A percentile compares a stretch with the other conserved stretches of the same genome.
These are phyloP conservation scores for Rutidosis leptorrhynchoides DNA, from an alignment of 129 eudicot genomes.

Conservation along the genomic window DNA sequence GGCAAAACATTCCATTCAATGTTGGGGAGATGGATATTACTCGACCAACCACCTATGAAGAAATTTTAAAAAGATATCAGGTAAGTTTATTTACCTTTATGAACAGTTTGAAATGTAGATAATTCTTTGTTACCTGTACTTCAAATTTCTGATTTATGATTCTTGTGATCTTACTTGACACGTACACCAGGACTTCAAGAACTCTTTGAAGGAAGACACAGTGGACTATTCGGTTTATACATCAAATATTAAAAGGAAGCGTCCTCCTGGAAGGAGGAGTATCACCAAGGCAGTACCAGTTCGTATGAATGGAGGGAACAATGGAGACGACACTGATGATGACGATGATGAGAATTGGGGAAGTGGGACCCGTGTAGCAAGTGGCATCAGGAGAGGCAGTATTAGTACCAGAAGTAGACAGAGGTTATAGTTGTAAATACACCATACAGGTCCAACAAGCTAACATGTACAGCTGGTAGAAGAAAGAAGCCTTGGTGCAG, in stretches of 20 bases:
- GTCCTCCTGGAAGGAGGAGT: constrained; percentile 69
- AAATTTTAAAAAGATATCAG: constrained; percentile 80
- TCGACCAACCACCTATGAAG: constrained; percentile 61
- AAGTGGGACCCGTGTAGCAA: constrained; percentile 35
- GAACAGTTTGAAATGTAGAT: constrained; percentile 15
- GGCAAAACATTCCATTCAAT: constrained; percentile 72
- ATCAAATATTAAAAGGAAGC: constrained; percentile 81
- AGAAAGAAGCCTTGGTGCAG: constrained; percentile 29
- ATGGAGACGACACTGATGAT: constrained; percentile 47
- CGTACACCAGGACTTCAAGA: constrained; percentile 70
- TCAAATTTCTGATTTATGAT: neutral
- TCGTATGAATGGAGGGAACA: constrained; percentile 39
- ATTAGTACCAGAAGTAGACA: constrained; percentile 58
- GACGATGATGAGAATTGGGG: constrained; percentile 56
- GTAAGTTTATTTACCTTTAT: constrained; percentile 28
- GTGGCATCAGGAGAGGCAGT: constrained; percentile 44
- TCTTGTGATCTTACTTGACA: constrained; percentile 1
- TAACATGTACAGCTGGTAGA: constrained; percentile 80
- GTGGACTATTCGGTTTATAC: constrained; percentile 83
- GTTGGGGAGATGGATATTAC: constrained; percentile 45
- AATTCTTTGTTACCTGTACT: neutral
- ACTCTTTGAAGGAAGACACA: constrained; percentile 84
- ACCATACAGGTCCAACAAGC: constrained; percentile 45
- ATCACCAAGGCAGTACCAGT: constrained; percentile 40
- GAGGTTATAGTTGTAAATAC: constrained; percentile 63